A percentile compares a stretch with the other conserved stretches of the same genome.
Conservation (phyloP, 2,329 filamentous ascomycete species). For the Colletotrichum musicola region DNA sequence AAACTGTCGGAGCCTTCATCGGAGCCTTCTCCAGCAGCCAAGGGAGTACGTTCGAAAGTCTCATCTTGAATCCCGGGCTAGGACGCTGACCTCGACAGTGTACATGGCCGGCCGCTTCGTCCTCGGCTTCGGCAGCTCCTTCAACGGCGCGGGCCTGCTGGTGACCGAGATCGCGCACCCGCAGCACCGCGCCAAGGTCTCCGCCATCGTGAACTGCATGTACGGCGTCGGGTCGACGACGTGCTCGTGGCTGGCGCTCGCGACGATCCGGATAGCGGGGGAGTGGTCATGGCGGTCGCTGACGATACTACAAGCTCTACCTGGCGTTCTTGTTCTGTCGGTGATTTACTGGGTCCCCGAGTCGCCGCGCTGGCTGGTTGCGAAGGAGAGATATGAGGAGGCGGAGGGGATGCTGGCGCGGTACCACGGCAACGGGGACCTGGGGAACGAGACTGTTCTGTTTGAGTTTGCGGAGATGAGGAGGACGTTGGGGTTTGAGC, state of each 20-base stretch:
- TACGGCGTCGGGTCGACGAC: conserved; percentile 6
- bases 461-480: conserved; percentile 2
- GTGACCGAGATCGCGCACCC: conserved; percentile 10
- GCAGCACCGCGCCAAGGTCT: conserved; percentile 8
- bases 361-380: conserved; percentile 49
- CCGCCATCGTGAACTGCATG: conserved; percentile 16
- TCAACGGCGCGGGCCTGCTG: conserved; percentile 54
- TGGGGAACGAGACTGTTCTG: conserved; percentile 41
- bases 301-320: conserved; percentile 6
- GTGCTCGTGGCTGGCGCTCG: conserved; percentile 8
- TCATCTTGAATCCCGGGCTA: background rate
- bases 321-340: background rate
- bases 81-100: background rate
- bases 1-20: conserved; percentile 57
- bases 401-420: conserved; percentile 47
- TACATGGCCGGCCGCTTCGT: conserved; percentile 52
- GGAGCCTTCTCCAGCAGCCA: conserved; percentile 57
- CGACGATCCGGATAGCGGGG: background rate
- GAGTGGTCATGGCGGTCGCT: background rate
- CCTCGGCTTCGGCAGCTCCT: conserved; percentile 58
- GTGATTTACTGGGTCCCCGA: conserved; percentile 43
- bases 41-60: conserved; percentile 50
- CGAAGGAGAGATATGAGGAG: conserved; percentile 47
- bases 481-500: background rate
- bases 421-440: conserved; percentile 65